phyloP scores from a whole-genome alignment of 371 early-diverging fungal species.

The Mucor sp. region DNA sequence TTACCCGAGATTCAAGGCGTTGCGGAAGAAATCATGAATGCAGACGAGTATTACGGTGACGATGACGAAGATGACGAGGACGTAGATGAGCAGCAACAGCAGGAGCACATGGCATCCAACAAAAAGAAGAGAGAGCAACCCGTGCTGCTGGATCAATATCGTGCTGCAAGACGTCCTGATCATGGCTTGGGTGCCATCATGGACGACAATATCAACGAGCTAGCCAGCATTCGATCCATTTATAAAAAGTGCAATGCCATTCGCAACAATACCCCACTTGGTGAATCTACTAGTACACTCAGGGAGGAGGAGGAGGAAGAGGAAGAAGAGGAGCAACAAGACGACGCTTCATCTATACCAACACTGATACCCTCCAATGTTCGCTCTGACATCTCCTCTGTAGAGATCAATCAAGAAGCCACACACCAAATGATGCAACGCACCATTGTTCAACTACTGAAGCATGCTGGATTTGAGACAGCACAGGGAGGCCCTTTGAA shows the following conservation, averaged over 20 bases:
- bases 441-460: slow-evolving; percentile 63
- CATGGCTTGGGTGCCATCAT: slow-evolving; percentile 55
- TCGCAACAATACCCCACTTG: slow-evolving; percentile 47
- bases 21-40: slow-evolving; percentile 7
- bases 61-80: not conserved
- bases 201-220: slow-evolving; percentile 61
- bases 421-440: slow-evolving; percentile 67
- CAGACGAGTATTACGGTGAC: slow-evolving; percentile 14
- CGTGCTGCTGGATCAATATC: slow-evolving; percentile 54
- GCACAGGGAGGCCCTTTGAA: slow-evolving; percentile 62
- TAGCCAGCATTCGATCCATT: slow-evolving; percentile 64
- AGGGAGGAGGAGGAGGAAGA: not conserved
- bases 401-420: slow-evolving; percentile 56
- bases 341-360: not conserved
- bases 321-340: not conserved
- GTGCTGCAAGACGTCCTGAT: slow-evolving; percentile 52
- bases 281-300: not conserved
- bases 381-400: slow-evolving; percentile 20
- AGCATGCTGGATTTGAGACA: slow-evolving; percentile 89
- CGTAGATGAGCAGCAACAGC: not conserved
- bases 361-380: slow-evolving; percentile 22
- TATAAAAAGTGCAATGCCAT: slow-evolving; percentile 72
- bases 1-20: slow-evolving; percentile 41
- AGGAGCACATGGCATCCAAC: too few species aligned
- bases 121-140: not conserved